These are phyloP conservation scores for Rubia yunnanensis DNA, from an alignment of 257 asterid species.

Conservation along the genomic window DNA sequence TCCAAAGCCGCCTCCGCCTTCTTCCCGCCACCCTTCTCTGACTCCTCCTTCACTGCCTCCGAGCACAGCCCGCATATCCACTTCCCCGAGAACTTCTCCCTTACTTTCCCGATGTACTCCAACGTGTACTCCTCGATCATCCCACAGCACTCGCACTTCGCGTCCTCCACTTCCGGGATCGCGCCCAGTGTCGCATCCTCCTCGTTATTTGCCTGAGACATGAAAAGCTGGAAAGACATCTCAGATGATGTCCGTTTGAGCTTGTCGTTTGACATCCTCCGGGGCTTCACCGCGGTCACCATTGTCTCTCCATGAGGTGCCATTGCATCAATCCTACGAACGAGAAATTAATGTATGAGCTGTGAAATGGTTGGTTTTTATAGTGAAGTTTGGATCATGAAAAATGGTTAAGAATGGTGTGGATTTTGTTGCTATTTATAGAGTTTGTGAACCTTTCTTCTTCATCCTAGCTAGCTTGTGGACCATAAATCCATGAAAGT, in stretches of 20 bases:
- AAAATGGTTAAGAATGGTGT: neutral
- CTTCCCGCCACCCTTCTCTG: conserved; percentile 70
- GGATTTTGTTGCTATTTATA: conserved; percentile 10
- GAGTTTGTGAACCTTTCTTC: neutral
- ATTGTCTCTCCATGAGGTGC: conserved; percentile 19
- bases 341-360: neutral
- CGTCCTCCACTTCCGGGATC: conserved; percentile 66
- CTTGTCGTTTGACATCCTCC: conserved; percentile 40
- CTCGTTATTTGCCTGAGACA: neutral
- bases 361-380: neutral
- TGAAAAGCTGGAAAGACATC: conserved; percentile 48
- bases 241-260: conserved; percentile 72
- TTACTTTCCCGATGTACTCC: conserved; percentile 44
- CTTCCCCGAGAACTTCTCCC: conserved; percentile 44
- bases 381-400: neutral
- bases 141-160: conserved; percentile 97
- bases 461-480: conserved; percentile 15
- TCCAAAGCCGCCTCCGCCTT: conserved; percentile 43
- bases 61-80: conserved; percentile 85
- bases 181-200: conserved; percentile 7
- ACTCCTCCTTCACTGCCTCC: conserved; percentile 81
- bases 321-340: neutral
- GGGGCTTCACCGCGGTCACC: conserved; percentile 19
- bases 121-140: conserved; percentile 83
- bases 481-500: conserved; percentile 16